These are phyloP conservation scores for Pilaira anomala DNA, from an alignment of 192 early-diverging fungal species.

Conservation along the genomic window DNA sequence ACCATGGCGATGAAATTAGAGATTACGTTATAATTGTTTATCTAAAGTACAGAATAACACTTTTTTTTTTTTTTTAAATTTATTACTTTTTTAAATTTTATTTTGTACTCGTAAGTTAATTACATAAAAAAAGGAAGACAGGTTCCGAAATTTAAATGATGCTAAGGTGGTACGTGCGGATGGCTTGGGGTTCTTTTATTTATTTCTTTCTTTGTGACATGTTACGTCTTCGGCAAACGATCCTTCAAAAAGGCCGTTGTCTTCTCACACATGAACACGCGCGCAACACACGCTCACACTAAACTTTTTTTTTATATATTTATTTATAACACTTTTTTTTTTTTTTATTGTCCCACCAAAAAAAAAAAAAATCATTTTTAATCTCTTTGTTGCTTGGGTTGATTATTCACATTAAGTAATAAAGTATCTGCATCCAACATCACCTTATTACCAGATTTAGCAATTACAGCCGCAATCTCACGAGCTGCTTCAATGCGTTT, in stretches of 20 bases:
- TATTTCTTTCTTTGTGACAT: neutral
- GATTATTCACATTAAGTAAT: conserved; percentile 81
- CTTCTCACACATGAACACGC: neutral
- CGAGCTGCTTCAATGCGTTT: conserved; percentile 91
- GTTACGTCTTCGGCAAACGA: conserved; percentile 1
- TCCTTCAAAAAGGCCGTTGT: neutral
- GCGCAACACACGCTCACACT: neutral
- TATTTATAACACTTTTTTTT: neutral
- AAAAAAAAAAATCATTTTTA: too few species aligned
- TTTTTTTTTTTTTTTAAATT: too few species aligned
- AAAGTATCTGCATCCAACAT: conserved; percentile 89
- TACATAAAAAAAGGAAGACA: too few species aligned
- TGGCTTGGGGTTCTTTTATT: too few species aligned
- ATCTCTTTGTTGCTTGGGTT: neutral
- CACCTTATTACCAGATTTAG: conserved; percentile 83
- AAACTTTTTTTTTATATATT: neutral
- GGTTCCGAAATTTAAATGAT: too few species aligned
- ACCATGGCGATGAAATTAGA: too few species aligned
- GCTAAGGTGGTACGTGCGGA: too few species aligned
- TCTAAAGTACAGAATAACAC: too few species aligned
- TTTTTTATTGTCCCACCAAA: neutral
- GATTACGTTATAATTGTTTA: too few species aligned
- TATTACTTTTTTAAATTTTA: too few species aligned
- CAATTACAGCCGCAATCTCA: conserved; percentile 86
- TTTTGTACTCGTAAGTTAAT: too few species aligned